phyloP scores from a whole-genome alignment of 1,139 yeast genomes.

The Nakaseomyces delphensis region DNA sequence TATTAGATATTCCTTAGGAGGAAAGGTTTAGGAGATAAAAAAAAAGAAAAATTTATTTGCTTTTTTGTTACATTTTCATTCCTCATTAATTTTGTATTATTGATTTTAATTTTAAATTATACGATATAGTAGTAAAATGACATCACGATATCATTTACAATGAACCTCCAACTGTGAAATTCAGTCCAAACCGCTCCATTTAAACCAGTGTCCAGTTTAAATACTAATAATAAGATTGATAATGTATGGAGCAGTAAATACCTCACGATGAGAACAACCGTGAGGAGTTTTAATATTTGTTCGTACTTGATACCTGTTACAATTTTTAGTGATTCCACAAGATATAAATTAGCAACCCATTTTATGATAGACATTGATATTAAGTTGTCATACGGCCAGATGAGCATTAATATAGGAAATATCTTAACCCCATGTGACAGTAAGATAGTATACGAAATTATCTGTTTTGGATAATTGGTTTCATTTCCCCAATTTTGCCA shows the following conservation, averaged over 20 bases:
- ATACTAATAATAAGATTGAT: constrained; percentile 20
- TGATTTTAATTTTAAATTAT: neutral
- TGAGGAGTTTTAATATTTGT: constrained; percentile 30
- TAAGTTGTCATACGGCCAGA: constrained; percentile 90
- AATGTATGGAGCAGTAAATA: constrained; percentile 11
- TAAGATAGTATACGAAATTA: constrained; percentile 56
- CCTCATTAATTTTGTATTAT: neutral
- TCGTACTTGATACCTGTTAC: constrained; percentile 41
- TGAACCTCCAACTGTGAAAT: neutral
- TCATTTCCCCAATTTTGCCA: constrained; percentile 39
- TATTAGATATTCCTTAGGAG: neutral
- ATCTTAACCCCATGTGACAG: constrained; percentile 72
- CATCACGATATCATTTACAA: neutral
- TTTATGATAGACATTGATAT: constrained; percentile 55
- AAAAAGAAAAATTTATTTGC: neutral
- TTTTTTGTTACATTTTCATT: no score
- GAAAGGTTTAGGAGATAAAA: neutral
- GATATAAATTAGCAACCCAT: constrained; percentile 52
- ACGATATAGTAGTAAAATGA: neutral
- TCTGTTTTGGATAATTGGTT: constrained; percentile 17
- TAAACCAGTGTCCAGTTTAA: neutral
- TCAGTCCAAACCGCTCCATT: constrained; percentile 23
- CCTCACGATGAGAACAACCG: constrained; percentile 22
- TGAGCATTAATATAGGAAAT: constrained; percentile 87
- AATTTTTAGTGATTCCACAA: constrained; percentile 57